Percentiles rank a stretch among this genome's conserved stretches.
phyloP scores from a whole-genome alignment of 2,329 filamentous ascomycete species.

The Fusarium haematococcum region DNA sequence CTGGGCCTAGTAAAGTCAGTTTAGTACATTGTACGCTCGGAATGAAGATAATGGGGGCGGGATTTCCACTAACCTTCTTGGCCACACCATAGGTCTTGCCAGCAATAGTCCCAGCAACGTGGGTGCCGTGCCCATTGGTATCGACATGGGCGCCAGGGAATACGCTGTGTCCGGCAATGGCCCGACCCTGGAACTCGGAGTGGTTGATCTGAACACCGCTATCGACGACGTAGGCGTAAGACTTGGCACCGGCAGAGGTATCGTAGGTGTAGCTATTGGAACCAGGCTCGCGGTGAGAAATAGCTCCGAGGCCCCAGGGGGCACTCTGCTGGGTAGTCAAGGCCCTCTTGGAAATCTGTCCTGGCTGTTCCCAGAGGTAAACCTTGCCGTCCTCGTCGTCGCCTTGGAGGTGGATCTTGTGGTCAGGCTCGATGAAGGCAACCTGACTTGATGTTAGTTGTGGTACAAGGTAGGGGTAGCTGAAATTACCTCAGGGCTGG shows the following conservation, averaged over 20 bases:
- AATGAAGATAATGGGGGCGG: background rate
- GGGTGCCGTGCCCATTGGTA: constrained; percentile 28
- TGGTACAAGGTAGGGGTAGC: fast-evolving
- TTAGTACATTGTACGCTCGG: background rate
- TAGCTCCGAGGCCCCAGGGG: constrained; percentile 27
- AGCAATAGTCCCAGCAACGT: constrained; percentile 3
- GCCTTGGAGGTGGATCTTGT: background rate
- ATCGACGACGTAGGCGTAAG: constrained; percentile 32
- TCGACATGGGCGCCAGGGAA: constrained; percentile 10
- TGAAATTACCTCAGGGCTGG: constrained; percentile 53
- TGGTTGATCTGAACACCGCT: constrained; percentile 15
- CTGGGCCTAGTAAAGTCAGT: constrained; percentile 43
- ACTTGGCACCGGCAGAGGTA: constrained; percentile 13
- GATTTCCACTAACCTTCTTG: constrained; percentile 40
- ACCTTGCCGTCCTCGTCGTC: background rate
- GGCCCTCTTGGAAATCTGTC: background rate
- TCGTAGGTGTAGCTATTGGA: constrained; percentile 27
- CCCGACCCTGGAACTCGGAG: constrained; percentile 25
- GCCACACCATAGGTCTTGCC: constrained; percentile 47
- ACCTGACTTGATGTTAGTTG: constrained; percentile 25
- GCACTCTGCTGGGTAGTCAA: background rate
- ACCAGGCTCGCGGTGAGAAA: constrained; percentile 23
- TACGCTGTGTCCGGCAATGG: constrained; percentile 18
- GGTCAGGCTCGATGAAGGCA: constrained; percentile 25
- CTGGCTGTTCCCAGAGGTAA: background rate